These are phyloP conservation scores for Funneliformis caledonium DNA, from an alignment of 371 early-diverging fungal genomes.

Conservation along the genomic window DNA sequence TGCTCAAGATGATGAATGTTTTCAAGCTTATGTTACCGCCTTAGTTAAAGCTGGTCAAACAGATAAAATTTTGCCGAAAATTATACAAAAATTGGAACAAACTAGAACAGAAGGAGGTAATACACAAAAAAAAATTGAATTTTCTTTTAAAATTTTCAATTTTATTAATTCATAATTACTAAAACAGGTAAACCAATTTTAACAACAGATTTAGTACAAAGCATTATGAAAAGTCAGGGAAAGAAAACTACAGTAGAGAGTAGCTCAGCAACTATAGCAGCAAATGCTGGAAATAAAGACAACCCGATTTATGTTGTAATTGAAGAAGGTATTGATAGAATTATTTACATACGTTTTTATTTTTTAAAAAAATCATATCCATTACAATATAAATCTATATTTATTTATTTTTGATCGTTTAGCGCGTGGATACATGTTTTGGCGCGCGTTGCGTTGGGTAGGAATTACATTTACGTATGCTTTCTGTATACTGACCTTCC, in stretches of 20 bases:
- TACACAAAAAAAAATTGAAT: neutral
- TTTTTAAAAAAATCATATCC: conserved; percentile 9
- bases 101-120: conserved; percentile 44
- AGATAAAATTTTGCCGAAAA: conserved; percentile 67
- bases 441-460: conserved; percentile 75
- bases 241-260: conserved; percentile 37
- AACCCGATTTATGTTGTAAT: conserved; percentile 65
- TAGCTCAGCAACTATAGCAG: conserved; percentile 40
- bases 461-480: conserved; percentile 77
- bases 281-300: conserved; percentile 51
- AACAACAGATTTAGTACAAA: conserved; percentile 31
- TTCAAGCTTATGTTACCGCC: conserved; percentile 74
- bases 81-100: conserved; percentile 65
- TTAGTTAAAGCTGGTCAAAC: conserved; percentile 67
- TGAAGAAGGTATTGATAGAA: conserved; percentile 52
- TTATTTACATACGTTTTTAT: neutral
- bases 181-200: conserved; percentile 22
- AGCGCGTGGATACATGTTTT: conserved; percentile 70
- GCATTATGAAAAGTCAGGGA: conserved; percentile 40
- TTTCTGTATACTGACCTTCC: conserved; percentile 75
- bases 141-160: neutral
- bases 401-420: conserved; percentile 43
- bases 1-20: conserved; percentile 67
- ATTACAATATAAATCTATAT: too few species aligned
- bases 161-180: neutral